phyloP scores from a whole-genome alignment of 2,329 filamentous ascomycete genomes.

The Diplodia sapinea region DNA sequence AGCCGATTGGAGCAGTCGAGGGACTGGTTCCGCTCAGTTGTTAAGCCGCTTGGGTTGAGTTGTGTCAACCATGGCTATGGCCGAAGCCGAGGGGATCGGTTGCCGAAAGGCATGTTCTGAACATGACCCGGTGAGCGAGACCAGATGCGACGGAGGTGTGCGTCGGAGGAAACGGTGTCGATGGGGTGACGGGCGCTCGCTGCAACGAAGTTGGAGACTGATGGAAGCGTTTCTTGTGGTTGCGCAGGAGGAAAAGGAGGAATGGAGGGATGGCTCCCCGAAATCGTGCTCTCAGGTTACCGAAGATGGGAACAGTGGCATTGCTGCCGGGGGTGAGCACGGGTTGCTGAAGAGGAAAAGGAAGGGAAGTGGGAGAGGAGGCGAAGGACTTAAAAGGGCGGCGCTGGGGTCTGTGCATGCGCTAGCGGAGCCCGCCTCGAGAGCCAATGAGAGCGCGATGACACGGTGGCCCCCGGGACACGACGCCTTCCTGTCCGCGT shows the following conservation, averaged over 20 bases:
- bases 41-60: background rate
- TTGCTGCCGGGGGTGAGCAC: conserved; percentile 17
- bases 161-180: background rate
- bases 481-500: background rate
- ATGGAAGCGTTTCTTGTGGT: background rate
- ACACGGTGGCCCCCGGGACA: background rate
- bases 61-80: background rate
- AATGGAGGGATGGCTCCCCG: no score
- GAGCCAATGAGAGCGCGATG: background rate
- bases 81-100: background rate
- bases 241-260: background rate
- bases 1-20: background rate
- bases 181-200: background rate
- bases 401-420: background rate
- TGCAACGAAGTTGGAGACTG: background rate
- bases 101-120: background rate
- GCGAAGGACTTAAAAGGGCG: conserved; percentile 2
- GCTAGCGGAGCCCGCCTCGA: background rate
- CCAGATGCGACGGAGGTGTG: background rate
- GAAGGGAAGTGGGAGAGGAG: background rate
- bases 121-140: background rate
- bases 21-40: background rate
- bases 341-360: conserved; percentile 7
- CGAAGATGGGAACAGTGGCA: conserved; percentile 1
- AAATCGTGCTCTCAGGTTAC: background rate